phyloP scores from a whole-genome alignment of 108 stramenopile species.

The Fragilaria crotonensis region DNA sequence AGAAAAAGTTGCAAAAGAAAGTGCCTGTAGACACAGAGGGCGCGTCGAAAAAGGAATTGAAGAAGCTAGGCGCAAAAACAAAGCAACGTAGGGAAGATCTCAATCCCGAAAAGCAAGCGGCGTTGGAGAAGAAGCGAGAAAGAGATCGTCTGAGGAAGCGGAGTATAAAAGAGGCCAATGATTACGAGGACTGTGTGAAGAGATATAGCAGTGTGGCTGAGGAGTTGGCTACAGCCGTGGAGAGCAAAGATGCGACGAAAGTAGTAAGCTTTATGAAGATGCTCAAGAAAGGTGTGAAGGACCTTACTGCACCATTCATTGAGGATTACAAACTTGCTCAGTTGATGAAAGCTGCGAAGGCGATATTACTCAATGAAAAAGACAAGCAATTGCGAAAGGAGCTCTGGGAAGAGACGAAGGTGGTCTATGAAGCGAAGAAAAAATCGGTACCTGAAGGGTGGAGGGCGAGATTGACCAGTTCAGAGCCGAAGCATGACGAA shows the following conservation, averaged over 20 bases:
- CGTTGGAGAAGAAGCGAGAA: no score
- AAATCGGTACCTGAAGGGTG: constrained; percentile 19
- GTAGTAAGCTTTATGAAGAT: neutral
- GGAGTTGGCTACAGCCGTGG: neutral
- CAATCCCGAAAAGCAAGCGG: no score
- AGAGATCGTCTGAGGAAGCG: no score
- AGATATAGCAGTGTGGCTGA: neutral
- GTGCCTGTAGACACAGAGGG: no score
- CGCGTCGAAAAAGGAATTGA: no score
- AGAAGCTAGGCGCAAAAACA: no score
- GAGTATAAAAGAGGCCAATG: neutral
- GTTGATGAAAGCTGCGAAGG: constrained; percentile 26
- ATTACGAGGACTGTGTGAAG: neutral
- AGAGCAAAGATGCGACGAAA: neutral
- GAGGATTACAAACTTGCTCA: neutral
- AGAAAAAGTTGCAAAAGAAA: neutral
- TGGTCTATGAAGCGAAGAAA: constrained; percentile 11
- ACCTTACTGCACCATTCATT: constrained; percentile 2
- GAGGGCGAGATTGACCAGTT: neutral
- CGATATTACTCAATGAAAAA: constrained; percentile 8
- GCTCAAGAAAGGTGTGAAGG: neutral
- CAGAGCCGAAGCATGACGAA: neutral
- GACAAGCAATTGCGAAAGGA: constrained; percentile 2
- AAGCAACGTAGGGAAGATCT: no score
- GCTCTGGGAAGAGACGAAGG: constrained; percentile 7